Evolutionary conservation across 208 protist species (phyloP), one percentile per base, ranked within the genome.

Genomic region (Acanthamoeba polyphaga): DNA sequence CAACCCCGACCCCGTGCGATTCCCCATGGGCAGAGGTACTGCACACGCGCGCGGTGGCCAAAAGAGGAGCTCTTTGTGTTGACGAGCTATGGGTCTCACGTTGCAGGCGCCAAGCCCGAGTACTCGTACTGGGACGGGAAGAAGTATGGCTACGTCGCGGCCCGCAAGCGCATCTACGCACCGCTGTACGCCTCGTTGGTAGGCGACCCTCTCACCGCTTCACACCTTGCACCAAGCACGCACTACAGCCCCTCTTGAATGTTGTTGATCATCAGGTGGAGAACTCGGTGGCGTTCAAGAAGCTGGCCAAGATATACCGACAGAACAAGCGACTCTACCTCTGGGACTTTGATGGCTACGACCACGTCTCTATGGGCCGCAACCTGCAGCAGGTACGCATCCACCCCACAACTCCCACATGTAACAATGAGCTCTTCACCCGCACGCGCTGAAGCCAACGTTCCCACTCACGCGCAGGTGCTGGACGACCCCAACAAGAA

Each of bases 291-390:
- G 49, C 55, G n/a, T 93, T 76, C 58, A 62, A 95, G 51, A 68
- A 49, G 62, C 70, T 93, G 19, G 43, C 22, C 27, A 93, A 95
- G 72, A 51, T 93, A 13, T 93, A 68, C 19, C 29, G 29, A 27
- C 17, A 94, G 84, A 90, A 55, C n/a, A 32, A 95, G 27, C 24
- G 46, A 4, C 27, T 95, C 49, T 90, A 76, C 7, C 60, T 94
- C n/a, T 95, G 64, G 78, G 93, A 95, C 85, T 95, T 94, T 82
- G 93, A 95, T 13, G 93, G 93, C 88, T 95, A 95, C 43, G 88
- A 95, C 38, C 88, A 95, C 24, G 64, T 95, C 29, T 29, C 60
- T 19, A 84, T 84, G 66, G 93, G 93, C n/a, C 49, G 64, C 13
- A 62, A 3, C 0, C 55, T 94, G n/a, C 38, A 72, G n/a, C 55